Conservation (phyloP, 2,329 filamentous ascomycete genomes). For the Stachybotrys echinatus region DNA sequence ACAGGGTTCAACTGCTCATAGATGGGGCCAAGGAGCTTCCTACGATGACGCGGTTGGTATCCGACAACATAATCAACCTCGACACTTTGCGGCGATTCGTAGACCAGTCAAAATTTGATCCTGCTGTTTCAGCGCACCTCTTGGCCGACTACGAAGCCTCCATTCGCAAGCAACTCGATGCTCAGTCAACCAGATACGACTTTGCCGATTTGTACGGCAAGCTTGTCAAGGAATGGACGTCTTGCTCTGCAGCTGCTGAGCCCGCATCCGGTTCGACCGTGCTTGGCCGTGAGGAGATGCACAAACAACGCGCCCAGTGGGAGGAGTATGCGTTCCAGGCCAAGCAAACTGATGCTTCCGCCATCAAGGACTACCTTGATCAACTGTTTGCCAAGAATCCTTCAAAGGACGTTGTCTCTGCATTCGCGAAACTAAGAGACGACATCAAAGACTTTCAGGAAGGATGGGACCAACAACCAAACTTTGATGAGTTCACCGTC, state of each 20-base stretch:
- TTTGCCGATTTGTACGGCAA: conserved; percentile 52
- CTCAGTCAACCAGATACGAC: conserved; percentile 48
- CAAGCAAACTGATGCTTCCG: conserved; percentile 35
- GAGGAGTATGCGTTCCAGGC: conserved; percentile 49
- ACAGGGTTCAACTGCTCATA: conserved; percentile 27
- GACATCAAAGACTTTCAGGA: too few species aligned
- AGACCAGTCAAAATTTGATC: too few species aligned
- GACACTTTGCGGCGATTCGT: too few species aligned
- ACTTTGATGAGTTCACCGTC: too few species aligned
- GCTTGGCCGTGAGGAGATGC: conserved; percentile 48
- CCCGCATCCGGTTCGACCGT: conserved; percentile 29
- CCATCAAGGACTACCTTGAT: conserved; percentile 45
- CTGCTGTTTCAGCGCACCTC: too few species aligned
- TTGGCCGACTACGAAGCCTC: too few species aligned
- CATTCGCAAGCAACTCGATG: too few species aligned
- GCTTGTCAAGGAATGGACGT: conserved; percentile 50
- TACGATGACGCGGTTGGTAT: conserved; percentile 21
- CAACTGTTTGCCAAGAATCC: conserved; percentile 34
- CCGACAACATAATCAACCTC: too few species aligned
- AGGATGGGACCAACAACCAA: too few species aligned
- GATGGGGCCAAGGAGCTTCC: conserved; percentile 27
- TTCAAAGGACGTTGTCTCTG: not conserved
- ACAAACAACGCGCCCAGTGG: conserved; percentile 46
- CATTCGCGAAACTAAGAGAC: not conserved
- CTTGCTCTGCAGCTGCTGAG: conserved; percentile 9